phyloP scores from a whole-genome alignment of 2,329 filamentous ascomycete genomes.

The Rosellinia necatrix region DNA sequence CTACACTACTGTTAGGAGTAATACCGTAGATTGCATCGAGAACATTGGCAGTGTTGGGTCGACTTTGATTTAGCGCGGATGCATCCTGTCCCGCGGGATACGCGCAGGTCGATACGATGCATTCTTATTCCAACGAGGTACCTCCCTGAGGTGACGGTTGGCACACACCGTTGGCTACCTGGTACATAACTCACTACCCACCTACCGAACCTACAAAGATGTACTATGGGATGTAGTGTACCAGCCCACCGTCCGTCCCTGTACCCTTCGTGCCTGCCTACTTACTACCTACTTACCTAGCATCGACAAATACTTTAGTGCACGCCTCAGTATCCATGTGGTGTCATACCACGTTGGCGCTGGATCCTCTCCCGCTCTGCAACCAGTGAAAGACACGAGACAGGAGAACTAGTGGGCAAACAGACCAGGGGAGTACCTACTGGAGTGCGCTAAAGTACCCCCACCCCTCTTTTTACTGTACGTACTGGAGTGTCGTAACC shows the following conservation, averaged over 20 bases:
- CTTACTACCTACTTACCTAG: too few species aligned
- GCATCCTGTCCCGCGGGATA: too few species aligned
- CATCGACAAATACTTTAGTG: too few species aligned
- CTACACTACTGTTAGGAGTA: constrained; percentile 6
- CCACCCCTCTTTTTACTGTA: constrained; percentile 13
- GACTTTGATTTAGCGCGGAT: neutral
- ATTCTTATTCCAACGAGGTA: neutral
- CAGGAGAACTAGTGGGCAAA: neutral
- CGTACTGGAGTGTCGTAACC: neutral
- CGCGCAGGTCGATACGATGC: neutral
- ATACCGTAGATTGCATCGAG: constrained; percentile 11
- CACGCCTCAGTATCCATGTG: too few species aligned
- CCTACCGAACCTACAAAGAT: too few species aligned
- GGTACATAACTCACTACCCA: too few species aligned
- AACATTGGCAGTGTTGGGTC: neutral
- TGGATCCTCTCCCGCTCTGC: constrained; percentile 16
- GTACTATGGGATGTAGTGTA: too few species aligned
- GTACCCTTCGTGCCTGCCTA: too few species aligned
- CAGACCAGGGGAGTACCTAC: neutral
- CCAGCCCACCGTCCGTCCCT: too few species aligned
- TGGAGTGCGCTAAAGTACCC: neutral
- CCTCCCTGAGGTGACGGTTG: neutral
- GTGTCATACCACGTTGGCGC: constrained; percentile 9
- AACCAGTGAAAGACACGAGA: constrained; percentile 12
- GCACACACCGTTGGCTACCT: neutral